Base-by-base conservation (phyloP, 371 early-diverging fungal species). In the Actinomucor elegans region DNA sequence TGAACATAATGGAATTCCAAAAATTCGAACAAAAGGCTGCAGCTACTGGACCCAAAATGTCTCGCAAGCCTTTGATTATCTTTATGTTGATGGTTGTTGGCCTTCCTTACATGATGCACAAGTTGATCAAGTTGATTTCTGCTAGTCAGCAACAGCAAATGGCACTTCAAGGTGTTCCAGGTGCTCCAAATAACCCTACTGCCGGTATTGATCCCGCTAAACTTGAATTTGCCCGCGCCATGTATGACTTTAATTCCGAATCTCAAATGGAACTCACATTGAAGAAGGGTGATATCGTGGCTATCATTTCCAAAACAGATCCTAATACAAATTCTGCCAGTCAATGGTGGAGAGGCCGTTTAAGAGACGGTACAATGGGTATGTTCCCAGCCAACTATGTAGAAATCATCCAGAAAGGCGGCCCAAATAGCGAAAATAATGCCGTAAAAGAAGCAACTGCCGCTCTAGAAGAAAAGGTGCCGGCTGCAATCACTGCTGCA, bases 351-450 rank as follows among this genome's bases (percentile, higher is more conserved):
- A 71, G 89, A 44, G 97, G 97, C 10, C 69, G 90, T 23, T 71
- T 89, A 17, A 83, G 91, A 51, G 80, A 81, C 33, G 97, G 98
- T 0, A 77, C 77, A 28, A 83, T 90, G 59, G 98, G 97, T 15
- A 66, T 90, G 43, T 96, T 98, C 78, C 97, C 98, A 6, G 80
- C 91, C 42, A 94, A 87, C 61, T 96, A 94, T 64, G 94, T 95
- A 5, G 68, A 67, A 36, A 67, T 67, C 20, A 67, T 67, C 26
- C 68, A 67, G 54, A 67, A 67, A 24, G 63, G 24, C 15, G 52
- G 32, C n/a, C 32, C 48, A 15, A 26, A 21, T 10, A 44, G 9
- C 44, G 7, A 26, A 43, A 29, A 38, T 37, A 28, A 38, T 38
- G 23, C 49, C 12, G 40, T 20, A 20, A 28, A 37, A 4, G 50